Percentiles rank a stretch among this genome's conserved stretches.
Evolutionary conservation across 208 protist genomes (phyloP).

Genomic region (Leishmania mexicana): DNA sequence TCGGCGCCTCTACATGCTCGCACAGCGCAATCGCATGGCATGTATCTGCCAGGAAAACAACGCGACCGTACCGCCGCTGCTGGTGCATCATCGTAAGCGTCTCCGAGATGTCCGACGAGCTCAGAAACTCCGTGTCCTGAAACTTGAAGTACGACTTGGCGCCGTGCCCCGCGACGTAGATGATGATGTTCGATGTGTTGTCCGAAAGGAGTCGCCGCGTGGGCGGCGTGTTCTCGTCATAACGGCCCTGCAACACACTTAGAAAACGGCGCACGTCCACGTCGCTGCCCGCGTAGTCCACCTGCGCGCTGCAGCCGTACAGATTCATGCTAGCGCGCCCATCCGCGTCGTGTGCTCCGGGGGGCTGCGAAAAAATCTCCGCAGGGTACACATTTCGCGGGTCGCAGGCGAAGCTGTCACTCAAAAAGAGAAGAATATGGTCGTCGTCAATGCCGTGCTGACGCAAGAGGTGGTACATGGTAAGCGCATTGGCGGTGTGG

Average conservation of each 20-base stretch:
- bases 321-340: constrained; percentile 48
- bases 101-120: constrained; percentile 90
- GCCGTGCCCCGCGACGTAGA: constrained; percentile 97
- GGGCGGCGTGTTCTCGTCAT: constrained; percentile 89
- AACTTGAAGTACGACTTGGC: constrained; percentile 98
- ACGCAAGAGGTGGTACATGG: constrained; percentile 96
- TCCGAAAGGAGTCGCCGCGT: constrained; percentile 95
- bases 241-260: constrained; percentile 93
- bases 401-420: constrained; percentile 98
- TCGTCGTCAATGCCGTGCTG: constrained; percentile 95
- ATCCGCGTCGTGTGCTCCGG: neutral
- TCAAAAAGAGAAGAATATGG: constrained; percentile 97
- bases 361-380: constrained; percentile 59
- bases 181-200: constrained; percentile 95
- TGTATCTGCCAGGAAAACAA: constrained; percentile 96
- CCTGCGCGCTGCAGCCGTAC: constrained; percentile 94
- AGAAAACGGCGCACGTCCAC: constrained; percentile 97
- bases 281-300: constrained; percentile 97
- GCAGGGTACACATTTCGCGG: constrained; percentile 94
- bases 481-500: constrained; percentile 96
- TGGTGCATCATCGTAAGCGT: constrained; percentile 96
- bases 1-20: constrained; percentile 79
- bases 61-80: constrained; percentile 92
- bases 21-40: constrained; percentile 95
- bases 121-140: constrained; percentile 94